Base-by-base conservation (phyloP, 192 early-diverging fungal species). In the Lunasporangiospora selenospora region DNA sequence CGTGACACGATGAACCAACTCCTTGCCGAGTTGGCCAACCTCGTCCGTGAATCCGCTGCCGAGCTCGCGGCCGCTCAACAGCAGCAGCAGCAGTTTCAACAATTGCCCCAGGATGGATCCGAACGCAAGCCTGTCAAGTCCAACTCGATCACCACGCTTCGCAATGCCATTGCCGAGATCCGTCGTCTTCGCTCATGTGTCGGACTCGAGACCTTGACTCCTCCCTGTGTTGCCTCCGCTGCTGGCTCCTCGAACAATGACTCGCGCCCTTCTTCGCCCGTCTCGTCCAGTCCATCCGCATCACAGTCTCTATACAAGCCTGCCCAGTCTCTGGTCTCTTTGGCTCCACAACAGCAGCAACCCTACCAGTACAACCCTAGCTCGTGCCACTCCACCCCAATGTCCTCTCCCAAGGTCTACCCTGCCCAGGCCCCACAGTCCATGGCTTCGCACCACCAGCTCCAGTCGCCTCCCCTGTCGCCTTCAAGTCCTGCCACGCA, bases 1-100 rank as follows among this genome's bases (percentile, higher is more conserved):
- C 69, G 69, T 51, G 69, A 73, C 38, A 73, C 69, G 8, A 73
- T 73, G 69, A 73, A 73, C 43, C 69, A 73, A 48, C 69, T 73
- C 55, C 32, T 73, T 3, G 59, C 60, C 31, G 69, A 73, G 53
- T 55, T 73, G 11, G 69, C 59, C 42, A 73, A 62, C 48, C 43
- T 73, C 6, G 69, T 73, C 23, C 69, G 60, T 19, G 69, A 73
- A 33, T 73, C 69, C 9, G 53, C 69, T 12, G 66, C 36, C 8
- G 66, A 70, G 12, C 31, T 26, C 23, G 40, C 47, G 8, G 44
- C 54, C 9, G 45, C 43, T 29, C 58, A 55, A 15, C 42, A 62
- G 13, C 45, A 8, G 24, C 66, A 69, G 31, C 44, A 54, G 37
- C 57, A 60, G 19, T 4, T 18, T 23, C 8, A 34, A 18, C 31